Evolutionary conservation across 176 grass and related monocot genomes (phyloP), one percentile per base, ranked within the genome.

Genomic region (Phoenix dactylifera): DNA sequence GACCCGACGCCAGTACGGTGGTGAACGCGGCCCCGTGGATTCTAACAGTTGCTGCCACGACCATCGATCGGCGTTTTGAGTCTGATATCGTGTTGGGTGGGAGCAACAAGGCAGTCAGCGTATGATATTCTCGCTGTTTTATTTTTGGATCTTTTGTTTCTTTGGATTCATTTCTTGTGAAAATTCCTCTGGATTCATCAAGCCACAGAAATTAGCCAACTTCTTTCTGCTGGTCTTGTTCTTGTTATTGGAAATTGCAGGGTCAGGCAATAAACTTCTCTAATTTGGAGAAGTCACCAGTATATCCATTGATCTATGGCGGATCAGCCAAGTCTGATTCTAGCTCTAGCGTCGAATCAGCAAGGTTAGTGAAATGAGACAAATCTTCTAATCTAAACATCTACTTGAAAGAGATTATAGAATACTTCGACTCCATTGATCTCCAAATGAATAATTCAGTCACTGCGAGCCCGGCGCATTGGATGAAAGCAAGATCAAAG

Each of bases 261-360:
- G 91, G 91, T 51, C 72, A 66, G 24, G 80, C 80, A 49, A 84
- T 96, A 75, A 96, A 96, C 72, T 96, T 96, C 68, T 90, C 91
- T 3, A 77, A 30, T 17, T 63, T 96, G 54, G 58, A 85, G 6
- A 90, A 79, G 57, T 80, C 80, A 5, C 80, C 91, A 10, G 86
- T 65, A 22, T 89, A 96, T 61, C 80, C 83, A 23, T 69, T 96
- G 62, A 87, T 90, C 51, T 60, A 77, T 16, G 91, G 86, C 14
- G 83, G 57, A 65, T 65, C 77, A 22, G 91, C 80, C 10, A 85
- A 74, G 54, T 90, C 77, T 3, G 77, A 83, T 30, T 90, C 86
- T 26, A 69, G 18, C 19, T 96, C 91, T 1, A 65, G 54, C 49
- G 20, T 20, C 20, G 26, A 72, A 15, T 76, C 64, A 6, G 80